Evolutionary conservation across 805 yeast genomes (phyloP).

Genomic region (Debaryomyces prosopidis): DNA sequence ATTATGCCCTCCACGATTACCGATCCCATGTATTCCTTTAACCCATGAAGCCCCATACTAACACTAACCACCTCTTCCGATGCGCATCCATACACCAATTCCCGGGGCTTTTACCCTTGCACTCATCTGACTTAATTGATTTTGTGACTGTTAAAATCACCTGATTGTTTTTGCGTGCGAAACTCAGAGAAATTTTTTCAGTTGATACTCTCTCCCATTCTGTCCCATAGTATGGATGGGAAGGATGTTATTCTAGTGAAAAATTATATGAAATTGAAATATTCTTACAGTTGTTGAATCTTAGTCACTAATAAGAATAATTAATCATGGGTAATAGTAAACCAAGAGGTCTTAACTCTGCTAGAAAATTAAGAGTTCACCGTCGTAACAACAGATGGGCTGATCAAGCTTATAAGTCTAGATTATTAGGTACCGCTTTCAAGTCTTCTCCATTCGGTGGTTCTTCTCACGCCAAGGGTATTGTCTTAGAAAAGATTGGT

Average conservation of each 20-base stretch:
- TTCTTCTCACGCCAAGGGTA: slow-evolving; percentile 99
- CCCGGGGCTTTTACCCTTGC: too few relatives aligned
- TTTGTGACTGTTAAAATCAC: too few relatives aligned
- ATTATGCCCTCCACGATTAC: too few relatives aligned
- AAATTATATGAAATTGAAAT: slow-evolving; percentile 1
- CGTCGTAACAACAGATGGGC: slow-evolving; percentile 99
- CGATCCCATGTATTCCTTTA: too few relatives aligned
- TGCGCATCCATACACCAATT: too few relatives aligned
- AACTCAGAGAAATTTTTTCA: too few relatives aligned
- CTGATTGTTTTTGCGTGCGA: too few relatives aligned
- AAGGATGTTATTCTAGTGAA: background rate
- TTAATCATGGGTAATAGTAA: slow-evolving; percentile 96
- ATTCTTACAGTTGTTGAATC: slow-evolving; percentile 3
- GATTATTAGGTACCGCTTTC: slow-evolving; percentile 99
- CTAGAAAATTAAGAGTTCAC: slow-evolving; percentile 99
- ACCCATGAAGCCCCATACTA: too few relatives aligned
- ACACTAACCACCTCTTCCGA: too few relatives aligned
- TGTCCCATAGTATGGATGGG: background rate
- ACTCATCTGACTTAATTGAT: too few relatives aligned
- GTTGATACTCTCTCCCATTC: too few relatives aligned
- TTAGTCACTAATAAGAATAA: slow-evolving; percentile 9
- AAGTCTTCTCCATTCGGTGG: slow-evolving; percentile 99
- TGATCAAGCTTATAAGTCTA: slow-evolving; percentile 95
- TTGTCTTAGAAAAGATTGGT: slow-evolving; percentile 99
- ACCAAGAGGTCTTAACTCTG: slow-evolving; percentile 99